Evolutionary conservation across 192 early-diverging fungal genomes (phyloP).

Genomic region (Dissophora globulifera): DNA sequence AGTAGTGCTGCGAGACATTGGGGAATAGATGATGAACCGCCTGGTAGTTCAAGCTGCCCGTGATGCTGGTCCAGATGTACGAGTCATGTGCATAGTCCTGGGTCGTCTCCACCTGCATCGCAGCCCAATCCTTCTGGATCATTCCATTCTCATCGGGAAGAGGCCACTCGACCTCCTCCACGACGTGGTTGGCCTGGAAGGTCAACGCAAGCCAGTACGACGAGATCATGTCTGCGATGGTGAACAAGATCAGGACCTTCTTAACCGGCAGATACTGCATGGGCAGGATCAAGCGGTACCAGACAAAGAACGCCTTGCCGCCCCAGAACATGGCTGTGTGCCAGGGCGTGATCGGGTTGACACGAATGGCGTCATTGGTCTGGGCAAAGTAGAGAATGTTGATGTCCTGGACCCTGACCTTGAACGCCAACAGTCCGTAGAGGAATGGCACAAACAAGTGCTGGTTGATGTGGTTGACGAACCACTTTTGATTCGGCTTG

Average conservation of each 20-base stretch:
- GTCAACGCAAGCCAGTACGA: slow-evolving; percentile 65
- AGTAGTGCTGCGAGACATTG: slow-evolving; percentile 63
- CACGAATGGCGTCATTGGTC: slow-evolving; percentile 59
- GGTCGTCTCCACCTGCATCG: slow-evolving; percentile 61
- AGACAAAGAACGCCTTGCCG: slow-evolving; percentile 65
- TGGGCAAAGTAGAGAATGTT: slow-evolving; percentile 60
- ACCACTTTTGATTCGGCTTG: slow-evolving; percentile 63
- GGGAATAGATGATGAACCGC: slow-evolving; percentile 64
- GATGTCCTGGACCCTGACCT: slow-evolving; percentile 63
- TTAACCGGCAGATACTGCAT: slow-evolving; percentile 37
- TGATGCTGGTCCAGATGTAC: slow-evolving; percentile 57
- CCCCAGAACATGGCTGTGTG: slow-evolving; percentile 67
- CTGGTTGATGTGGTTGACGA: slow-evolving; percentile 59
- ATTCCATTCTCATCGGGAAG: slow-evolving; percentile 58
- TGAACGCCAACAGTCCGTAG: slow-evolving; percentile 63
- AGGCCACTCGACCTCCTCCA: slow-evolving; percentile 67
- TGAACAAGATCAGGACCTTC: slow-evolving; percentile 56
- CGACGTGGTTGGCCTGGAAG: slow-evolving; percentile 72
- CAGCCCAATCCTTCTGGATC: slow-evolving; percentile 65
- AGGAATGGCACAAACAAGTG: slow-evolving; percentile 61
- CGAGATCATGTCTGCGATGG: slow-evolving; percentile 58
- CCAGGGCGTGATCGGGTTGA: slow-evolving; percentile 57
- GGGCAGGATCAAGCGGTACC: slow-evolving; percentile 60
- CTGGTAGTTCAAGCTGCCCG: slow-evolving; percentile 64
- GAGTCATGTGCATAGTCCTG: slow-evolving; percentile 68